A percentile compares a stretch with the other conserved stretches of the same genome.
These are phyloP conservation scores for Penicillium simplicissimum DNA, from an alignment of 495 filamentous ascomycete species.

Conservation along the genomic window DNA sequence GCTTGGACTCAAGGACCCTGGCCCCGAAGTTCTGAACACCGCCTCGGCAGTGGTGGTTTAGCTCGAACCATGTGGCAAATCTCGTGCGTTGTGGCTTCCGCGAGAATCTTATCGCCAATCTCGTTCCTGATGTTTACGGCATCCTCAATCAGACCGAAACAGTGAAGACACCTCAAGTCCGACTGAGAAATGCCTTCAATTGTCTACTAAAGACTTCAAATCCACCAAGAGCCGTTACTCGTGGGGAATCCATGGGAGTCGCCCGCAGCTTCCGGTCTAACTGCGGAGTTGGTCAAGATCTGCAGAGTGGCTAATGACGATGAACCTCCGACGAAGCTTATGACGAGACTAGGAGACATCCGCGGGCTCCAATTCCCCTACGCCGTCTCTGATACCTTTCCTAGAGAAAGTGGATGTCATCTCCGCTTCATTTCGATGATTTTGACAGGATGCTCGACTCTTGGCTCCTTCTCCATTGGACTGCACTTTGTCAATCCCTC, in stretches of 20 bases:
- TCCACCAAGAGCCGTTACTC: background rate
- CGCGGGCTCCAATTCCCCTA: slow-evolving; percentile 11
- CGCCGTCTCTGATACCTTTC: background rate
- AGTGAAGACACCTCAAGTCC: background rate
- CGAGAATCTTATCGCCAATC: background rate
- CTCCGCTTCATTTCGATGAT: background rate
- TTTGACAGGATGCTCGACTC: slow-evolving; percentile 12
- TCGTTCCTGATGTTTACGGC: background rate
- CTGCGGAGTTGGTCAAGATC: slow-evolving; percentile 17
- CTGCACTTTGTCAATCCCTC: background rate
- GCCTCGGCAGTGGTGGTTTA: background rate
- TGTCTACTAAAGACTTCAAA: background rate
- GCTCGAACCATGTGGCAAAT: slow-evolving; percentile 19
- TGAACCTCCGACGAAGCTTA: slow-evolving; percentile 24
- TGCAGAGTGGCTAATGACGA: slow-evolving; percentile 28
- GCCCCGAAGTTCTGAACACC: slow-evolving; percentile 7
- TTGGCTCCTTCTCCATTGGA: slow-evolving; percentile 8
- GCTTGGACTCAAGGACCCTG: slow-evolving; percentile 12
- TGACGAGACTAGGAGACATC: slow-evolving; percentile 10
- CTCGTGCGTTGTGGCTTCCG: background rate
- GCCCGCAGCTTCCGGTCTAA: background rate
- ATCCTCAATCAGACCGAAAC: background rate
- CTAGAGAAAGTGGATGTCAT: slow-evolving; percentile 13
- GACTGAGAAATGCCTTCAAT: background rate
- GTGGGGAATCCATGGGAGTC: background rate